Evolutionary conservation across 345 rosid species (phyloP).

Genomic region (Eucalyptus decipiens): DNA sequence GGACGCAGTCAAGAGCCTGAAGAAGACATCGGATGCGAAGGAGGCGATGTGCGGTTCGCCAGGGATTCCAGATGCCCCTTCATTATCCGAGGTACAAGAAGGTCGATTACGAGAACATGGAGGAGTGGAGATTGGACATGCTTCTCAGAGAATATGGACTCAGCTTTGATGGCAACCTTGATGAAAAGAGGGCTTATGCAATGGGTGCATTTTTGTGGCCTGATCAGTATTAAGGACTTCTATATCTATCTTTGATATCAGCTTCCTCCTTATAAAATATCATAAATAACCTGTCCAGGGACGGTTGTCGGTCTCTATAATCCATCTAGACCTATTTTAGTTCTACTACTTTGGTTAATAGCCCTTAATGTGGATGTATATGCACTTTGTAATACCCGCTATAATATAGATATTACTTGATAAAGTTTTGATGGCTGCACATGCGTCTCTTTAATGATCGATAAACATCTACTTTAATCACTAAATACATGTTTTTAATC

Average conservation of each 20-base stretch:
- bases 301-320: background rate
- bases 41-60: background rate
- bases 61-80: constrained; percentile 54
- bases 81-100: constrained; percentile 61
- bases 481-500: background rate
- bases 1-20: constrained; percentile 1
- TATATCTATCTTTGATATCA: background rate
- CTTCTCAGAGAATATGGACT: constrained; percentile 52
- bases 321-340: background rate
- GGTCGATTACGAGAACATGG: constrained; percentile 58
- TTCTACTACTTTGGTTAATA: background rate
- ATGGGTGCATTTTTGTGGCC: constrained; percentile 65
- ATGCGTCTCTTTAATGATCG: background rate
- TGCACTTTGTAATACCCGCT: background rate
- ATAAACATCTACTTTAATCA: background rate
- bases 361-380: background rate
- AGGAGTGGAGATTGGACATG: constrained; percentile 54
- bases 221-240: constrained; percentile 7
- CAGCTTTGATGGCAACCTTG: constrained; percentile 9
- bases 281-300: background rate
- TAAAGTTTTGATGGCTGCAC: background rate
- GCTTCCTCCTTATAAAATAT: background rate
- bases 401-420: background rate
- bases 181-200: constrained; percentile 48
- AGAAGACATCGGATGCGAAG: background rate